Percentiles rank a stretch among this genome's conserved stretches.
These are phyloP conservation scores for Grigorovia jiainica DNA, from an alignment of 805 yeast genomes.

Conservation along the genomic window DNA sequence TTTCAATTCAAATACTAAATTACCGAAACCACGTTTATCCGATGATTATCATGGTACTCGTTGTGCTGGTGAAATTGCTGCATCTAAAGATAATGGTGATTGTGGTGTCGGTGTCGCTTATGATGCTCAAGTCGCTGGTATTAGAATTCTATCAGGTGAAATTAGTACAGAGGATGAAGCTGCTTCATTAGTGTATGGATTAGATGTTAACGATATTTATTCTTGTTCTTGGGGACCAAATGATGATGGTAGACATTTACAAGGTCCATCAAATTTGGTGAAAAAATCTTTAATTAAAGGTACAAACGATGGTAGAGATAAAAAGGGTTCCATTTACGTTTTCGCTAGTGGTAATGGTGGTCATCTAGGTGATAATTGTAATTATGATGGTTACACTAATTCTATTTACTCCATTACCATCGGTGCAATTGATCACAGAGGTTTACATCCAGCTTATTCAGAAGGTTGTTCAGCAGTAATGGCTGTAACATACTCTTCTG, in stretches of 20 bases:
- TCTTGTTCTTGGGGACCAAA: constrained; percentile 99
- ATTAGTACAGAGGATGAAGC: constrained; percentile 88
- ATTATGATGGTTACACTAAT: constrained; percentile 95
- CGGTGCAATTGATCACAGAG: constrained; percentile 83
- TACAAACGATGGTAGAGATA: constrained; percentile 66
- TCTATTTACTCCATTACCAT: constrained; percentile 91
- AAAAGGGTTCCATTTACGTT: constrained; percentile 81
- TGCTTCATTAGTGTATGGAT: constrained; percentile 67
- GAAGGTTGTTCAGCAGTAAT: constrained; percentile 92
- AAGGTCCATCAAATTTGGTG: constrained; percentile 73
- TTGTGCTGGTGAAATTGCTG: constrained; percentile 96
- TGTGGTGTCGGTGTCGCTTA: constrained; percentile 99
- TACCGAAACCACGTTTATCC: constrained; percentile 69
- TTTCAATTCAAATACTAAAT: constrained; percentile 62
- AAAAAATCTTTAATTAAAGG: constrained; percentile 80
- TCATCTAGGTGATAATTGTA: constrained; percentile 73
- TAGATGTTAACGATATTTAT: constrained; percentile 83
- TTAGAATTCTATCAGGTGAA: constrained; percentile 75
- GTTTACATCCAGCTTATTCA: constrained; percentile 79
- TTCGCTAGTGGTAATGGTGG: constrained; percentile 98
- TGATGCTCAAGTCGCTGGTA: constrained; percentile 76
- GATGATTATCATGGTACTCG: constrained; percentile 95
- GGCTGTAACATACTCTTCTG: constrained; percentile 89
- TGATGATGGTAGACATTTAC: constrained; percentile 82
- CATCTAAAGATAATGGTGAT: constrained; percentile 64